These are phyloP conservation scores for Phyllosticta citrichinensis DNA, from an alignment of 2,329 filamentous ascomycete species.

Conservation along the genomic window DNA sequence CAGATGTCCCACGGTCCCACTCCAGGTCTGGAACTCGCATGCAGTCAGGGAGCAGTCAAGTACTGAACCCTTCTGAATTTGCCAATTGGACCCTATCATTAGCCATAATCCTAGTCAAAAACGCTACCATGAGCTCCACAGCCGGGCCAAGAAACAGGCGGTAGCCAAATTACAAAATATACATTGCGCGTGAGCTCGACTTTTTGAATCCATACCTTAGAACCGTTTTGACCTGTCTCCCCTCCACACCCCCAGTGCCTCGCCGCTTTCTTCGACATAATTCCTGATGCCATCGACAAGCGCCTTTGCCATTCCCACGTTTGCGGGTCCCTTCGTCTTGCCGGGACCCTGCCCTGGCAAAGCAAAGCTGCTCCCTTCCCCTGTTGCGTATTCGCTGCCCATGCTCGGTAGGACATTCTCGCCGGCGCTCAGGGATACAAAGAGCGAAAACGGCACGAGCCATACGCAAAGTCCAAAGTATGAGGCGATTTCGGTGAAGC, in stretches of 20 bases:
- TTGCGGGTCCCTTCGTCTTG: slow-evolving; percentile 43
- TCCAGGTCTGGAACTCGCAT: not conserved
- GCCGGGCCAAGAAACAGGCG: not conserved
- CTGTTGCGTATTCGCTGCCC: slow-evolving; percentile 63
- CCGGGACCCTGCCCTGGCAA: slow-evolving; percentile 32
- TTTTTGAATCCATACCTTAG: slow-evolving; percentile 16
- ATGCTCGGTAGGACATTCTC: slow-evolving; percentile 94
- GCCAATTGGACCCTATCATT: not conserved
- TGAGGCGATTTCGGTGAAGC: slow-evolving; percentile 87
- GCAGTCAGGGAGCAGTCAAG: not conserved
- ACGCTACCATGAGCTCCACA: not conserved
- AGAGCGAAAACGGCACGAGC: slow-evolving; percentile 90
- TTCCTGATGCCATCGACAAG: slow-evolving; percentile 53
- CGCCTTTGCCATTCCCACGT: slow-evolving; percentile 45
- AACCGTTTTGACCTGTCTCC: slow-evolving; percentile 45
- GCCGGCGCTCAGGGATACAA: slow-evolving; percentile 85
- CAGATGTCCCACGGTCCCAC: not conserved
- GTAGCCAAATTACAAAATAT: not conserved
- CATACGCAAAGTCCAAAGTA: slow-evolving; percentile 96
- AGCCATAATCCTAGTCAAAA: not conserved
- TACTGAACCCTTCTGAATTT: not conserved
- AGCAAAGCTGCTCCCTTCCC: slow-evolving; percentile 41
- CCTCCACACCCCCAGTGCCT: slow-evolving; percentile 53
- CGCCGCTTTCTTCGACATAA: slow-evolving; percentile 53
- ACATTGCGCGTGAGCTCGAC: not conserved